These are phyloP conservation scores for Metschnikowia hibisci DNA, from an alignment of 805 yeast species.

Conservation along the genomic window DNA sequence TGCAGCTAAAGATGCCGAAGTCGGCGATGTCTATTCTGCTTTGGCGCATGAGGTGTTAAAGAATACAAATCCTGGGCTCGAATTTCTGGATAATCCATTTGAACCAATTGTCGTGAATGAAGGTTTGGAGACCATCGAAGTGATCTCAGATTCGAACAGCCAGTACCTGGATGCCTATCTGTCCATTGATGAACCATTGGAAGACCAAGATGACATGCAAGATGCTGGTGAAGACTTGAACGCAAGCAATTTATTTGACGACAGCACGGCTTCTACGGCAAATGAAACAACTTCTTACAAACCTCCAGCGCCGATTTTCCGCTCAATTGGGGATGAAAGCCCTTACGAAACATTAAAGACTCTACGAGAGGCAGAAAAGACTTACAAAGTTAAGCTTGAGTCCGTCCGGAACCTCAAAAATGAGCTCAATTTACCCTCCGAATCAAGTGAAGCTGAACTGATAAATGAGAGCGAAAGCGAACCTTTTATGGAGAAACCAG, in stretches of 20 bases:
- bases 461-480: neutral
- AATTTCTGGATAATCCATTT: neutral
- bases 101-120: neutral
- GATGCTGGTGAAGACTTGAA: no score
- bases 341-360: slow-evolving; percentile 11
- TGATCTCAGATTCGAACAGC: neutral
- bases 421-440: slow-evolving; percentile 8
- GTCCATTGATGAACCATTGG: neutral
- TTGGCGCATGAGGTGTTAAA: neutral
- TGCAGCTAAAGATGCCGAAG: neutral
- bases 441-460: slow-evolving; percentile 3
- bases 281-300: neutral
- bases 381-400: slow-evolving; percentile 13
- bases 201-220: neutral
- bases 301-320: slow-evolving; percentile 11
- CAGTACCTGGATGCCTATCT: neutral
- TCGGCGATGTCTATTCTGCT: neutral
- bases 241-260: neutral
- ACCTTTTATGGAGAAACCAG: slow-evolving; percentile 3
- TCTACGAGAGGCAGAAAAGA: slow-evolving; percentile 13
- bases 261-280: neutral
- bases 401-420: slow-evolving; percentile 12
- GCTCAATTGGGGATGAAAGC: slow-evolving; percentile 10
- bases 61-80: neutral
- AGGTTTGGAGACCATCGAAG: neutral